Percentiles rank a stretch among this genome's conserved stretches.
Conservation (phyloP, 306 rosid species). For the Gillenia trifoliata region DNA sequence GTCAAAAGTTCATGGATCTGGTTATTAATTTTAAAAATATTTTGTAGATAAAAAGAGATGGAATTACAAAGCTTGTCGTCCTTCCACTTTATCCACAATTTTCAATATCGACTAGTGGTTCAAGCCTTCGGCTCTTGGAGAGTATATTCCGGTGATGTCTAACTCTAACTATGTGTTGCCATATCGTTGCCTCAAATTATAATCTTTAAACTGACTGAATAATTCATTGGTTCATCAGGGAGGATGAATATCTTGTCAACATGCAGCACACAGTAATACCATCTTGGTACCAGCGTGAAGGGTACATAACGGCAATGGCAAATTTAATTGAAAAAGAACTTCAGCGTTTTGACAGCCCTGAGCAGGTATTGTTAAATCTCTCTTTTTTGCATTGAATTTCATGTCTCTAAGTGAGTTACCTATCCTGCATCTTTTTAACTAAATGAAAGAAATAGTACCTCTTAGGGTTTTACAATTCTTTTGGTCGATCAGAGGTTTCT, state of each 20-base stretch:
- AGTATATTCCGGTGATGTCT: conserved; percentile 75
- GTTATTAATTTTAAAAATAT: conserved; percentile 24
- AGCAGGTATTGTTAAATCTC: conserved; percentile 43
- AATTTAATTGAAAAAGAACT: conserved; percentile 88
- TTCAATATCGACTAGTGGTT: conserved; percentile 97
- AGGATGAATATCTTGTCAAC: conserved; percentile 93
- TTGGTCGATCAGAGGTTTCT: not conserved
- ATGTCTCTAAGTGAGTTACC: not conserved
- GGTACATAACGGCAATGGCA: conserved; percentile 92
- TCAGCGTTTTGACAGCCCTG: conserved; percentile 47
- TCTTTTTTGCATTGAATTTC: not conserved
- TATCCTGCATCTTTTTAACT: not conserved
- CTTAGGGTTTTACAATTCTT: not conserved
- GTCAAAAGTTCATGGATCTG: conserved; percentile 5
- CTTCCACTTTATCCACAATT: conserved; percentile 99
- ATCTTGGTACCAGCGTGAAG: conserved; percentile 98
- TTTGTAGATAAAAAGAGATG: conserved; percentile 78
- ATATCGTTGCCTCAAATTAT: not conserved
- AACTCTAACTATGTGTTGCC: not conserved
- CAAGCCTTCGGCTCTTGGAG: conserved; percentile 96
- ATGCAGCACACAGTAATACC: conserved; percentile 99
- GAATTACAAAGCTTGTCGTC: conserved; percentile 90
- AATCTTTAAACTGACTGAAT: conserved; percentile 14
- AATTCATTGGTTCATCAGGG: conserved; percentile 45
- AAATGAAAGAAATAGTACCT: not conserved